A percentile compares a stretch with the other conserved stretches of the same genome.
Evolutionary conservation across 306 rosid genomes (phyloP).

Genomic region (Sophora flavescens): DNA sequence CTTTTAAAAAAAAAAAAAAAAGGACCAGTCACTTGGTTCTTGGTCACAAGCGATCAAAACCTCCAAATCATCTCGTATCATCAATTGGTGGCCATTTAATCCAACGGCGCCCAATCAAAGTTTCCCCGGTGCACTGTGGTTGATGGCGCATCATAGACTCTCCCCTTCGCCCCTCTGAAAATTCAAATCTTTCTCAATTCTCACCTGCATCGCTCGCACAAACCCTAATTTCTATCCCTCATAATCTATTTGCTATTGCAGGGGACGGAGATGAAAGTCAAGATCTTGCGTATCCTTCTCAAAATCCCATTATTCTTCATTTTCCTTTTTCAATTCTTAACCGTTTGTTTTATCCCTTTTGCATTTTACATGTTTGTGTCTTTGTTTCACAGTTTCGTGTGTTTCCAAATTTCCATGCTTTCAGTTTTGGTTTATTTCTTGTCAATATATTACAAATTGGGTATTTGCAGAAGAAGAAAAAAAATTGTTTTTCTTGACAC

Average conservation of each 20-base stretch:
- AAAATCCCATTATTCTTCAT: not conserved
- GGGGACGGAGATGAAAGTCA: conserved; percentile 62
- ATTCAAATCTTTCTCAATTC: not conserved
- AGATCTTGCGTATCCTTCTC: conserved; percentile 67
- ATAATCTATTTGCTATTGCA: not conserved
- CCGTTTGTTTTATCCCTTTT: not conserved
- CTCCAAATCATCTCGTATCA: too few relatives aligned
- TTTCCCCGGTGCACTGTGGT: not conserved
- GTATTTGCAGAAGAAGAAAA: not conserved
- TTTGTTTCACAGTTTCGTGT: not conserved
- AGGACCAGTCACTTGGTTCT: too few relatives aligned
- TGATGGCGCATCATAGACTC: conserved; percentile 4
- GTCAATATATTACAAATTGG: conserved; percentile 6
- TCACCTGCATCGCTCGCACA: not conserved
- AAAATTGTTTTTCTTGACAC: conserved; percentile 59
- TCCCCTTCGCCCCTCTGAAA: not conserved
- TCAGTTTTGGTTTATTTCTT: conserved; percentile 14
- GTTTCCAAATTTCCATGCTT: conserved; percentile 29
- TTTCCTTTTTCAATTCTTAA: not conserved
- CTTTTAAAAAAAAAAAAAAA: too few relatives aligned
- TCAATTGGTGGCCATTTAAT: too few relatives aligned
- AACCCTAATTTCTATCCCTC: conserved; percentile 22
- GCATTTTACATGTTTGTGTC: conserved; percentile 3
- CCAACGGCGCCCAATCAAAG: not conserved
- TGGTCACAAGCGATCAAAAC: too few relatives aligned